These are phyloP conservation scores for Candida quercuum DNA, from an alignment of 805 yeast genomes.

Conservation along the genomic window DNA sequence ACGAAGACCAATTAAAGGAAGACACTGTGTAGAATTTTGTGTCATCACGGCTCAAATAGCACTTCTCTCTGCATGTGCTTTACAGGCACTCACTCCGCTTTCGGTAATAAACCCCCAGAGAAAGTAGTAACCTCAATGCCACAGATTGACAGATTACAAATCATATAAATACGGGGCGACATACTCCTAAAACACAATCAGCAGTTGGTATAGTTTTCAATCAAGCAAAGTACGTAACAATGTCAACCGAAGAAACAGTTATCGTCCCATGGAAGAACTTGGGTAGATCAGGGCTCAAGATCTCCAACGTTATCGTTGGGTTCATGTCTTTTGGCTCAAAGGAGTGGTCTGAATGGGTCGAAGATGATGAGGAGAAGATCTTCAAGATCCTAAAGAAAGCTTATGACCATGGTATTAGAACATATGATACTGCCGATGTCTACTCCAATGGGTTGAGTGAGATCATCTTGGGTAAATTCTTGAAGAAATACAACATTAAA, in stretches of 20 bases:
- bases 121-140: neutral
- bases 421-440: slow-evolving; percentile 43
- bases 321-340: slow-evolving; percentile 46
- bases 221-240: neutral
- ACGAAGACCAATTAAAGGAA: too few species aligned
- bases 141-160: too few species aligned
- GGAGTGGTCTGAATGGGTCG: slow-evolving; percentile 36
- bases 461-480: slow-evolving; percentile 43
- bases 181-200: neutral
- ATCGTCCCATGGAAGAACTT: slow-evolving; percentile 9
- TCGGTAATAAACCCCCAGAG: neutral
- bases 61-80: too few species aligned
- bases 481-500: slow-evolving; percentile 41
- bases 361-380: slow-evolving; percentile 39
- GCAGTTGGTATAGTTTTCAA: neutral
- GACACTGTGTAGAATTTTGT: too few species aligned
- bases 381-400: slow-evolving; percentile 37
- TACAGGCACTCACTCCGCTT: neutral
- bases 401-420: slow-evolving; percentile 38
- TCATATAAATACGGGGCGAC: too few species aligned
- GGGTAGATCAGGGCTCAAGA: slow-evolving; percentile 41
- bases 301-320: slow-evolving; percentile 44
- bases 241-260: neutral
- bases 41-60: too few species aligned
- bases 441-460: slow-evolving; percentile 44